Evolutionary conservation across 345 rosid species (phyloP).

Genomic region (sweet orange (Citrus sinensis)): DNA sequence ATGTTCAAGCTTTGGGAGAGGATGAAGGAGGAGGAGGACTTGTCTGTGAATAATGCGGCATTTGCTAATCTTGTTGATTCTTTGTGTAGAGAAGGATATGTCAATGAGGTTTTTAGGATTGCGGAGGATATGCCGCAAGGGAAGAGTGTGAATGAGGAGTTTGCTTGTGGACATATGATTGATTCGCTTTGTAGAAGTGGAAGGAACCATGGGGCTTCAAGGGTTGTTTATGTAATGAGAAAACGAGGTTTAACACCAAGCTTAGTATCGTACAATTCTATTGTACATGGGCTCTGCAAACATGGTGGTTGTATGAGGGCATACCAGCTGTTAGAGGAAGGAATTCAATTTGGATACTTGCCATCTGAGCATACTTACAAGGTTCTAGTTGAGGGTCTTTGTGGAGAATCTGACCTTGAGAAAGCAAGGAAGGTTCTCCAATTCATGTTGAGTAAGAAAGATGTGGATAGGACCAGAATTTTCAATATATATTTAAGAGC

Average conservation of each 20-base stretch:
- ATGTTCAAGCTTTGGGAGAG: constrained; percentile 59
- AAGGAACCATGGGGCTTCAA: constrained; percentile 73
- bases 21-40: constrained; percentile 47
- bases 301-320: constrained; percentile 76
- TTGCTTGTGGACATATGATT: constrained; percentile 70
- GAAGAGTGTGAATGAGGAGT: constrained; percentile 41
- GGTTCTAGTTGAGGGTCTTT: constrained; percentile 68
- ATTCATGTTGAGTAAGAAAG: constrained; percentile 55
- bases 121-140: constrained; percentile 72
- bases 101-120: constrained; percentile 56
- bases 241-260: constrained; percentile 55
- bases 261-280: constrained; percentile 60
- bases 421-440: constrained; percentile 59
- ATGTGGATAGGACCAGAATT: constrained; percentile 54
- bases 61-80: constrained; percentile 64
- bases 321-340: constrained; percentile 78
- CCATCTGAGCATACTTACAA: constrained; percentile 75
- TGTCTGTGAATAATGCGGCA: constrained; percentile 47
- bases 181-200: constrained; percentile 62
- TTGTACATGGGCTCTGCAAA: constrained; percentile 72
- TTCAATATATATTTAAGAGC: constrained; percentile 75
- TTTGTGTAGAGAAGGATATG: constrained; percentile 66
- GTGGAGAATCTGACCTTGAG: constrained; percentile 44
- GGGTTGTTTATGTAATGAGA: constrained; percentile 75
- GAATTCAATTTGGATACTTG: constrained; percentile 50